These are phyloP conservation scores for Paspalum vaginatum DNA, from an alignment of 176 grass and related monocot species.

Conservation along the genomic window DNA sequence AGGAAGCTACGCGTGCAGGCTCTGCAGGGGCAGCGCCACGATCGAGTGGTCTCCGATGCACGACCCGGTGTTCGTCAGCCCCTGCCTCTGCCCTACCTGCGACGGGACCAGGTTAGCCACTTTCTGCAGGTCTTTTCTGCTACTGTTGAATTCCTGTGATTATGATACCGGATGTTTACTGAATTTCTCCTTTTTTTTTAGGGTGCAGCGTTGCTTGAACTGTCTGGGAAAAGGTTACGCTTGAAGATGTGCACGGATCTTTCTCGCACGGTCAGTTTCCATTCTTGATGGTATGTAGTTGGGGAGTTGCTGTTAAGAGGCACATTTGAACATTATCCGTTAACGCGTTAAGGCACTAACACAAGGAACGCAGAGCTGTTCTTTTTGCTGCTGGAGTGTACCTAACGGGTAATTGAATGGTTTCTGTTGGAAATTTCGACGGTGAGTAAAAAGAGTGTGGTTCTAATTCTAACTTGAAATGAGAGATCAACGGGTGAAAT, in stretches of 20 bases:
- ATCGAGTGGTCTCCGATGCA: conserved; percentile 88
- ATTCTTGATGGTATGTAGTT: neutral
- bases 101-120: conserved; percentile 68
- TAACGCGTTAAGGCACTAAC: neutral
- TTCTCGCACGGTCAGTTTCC: neutral
- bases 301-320: conserved; percentile 8
- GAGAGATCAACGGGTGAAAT: neutral
- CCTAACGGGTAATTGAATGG: neutral
- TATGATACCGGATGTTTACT: neutral
- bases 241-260: conserved; percentile 33
- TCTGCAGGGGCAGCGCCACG: conserved; percentile 69
- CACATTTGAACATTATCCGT: neutral
- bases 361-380: neutral
- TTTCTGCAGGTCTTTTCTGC: neutral
- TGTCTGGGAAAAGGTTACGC: conserved; percentile 76
- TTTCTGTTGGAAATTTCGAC: neutral
- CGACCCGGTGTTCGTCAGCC: conserved; percentile 85
- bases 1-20: conserved; percentile 81
- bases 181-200: conserved; percentile 35
- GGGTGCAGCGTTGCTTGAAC: conserved; percentile 87
- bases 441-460: neutral
- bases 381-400: conserved; percentile 12
- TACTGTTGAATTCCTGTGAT: neutral
- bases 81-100: conserved; percentile 93
- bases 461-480: neutral